Evolutionary conservation across 2,329 filamentous ascomycete genomes (phyloP).

Genomic region (Fusarium sp.): DNA sequence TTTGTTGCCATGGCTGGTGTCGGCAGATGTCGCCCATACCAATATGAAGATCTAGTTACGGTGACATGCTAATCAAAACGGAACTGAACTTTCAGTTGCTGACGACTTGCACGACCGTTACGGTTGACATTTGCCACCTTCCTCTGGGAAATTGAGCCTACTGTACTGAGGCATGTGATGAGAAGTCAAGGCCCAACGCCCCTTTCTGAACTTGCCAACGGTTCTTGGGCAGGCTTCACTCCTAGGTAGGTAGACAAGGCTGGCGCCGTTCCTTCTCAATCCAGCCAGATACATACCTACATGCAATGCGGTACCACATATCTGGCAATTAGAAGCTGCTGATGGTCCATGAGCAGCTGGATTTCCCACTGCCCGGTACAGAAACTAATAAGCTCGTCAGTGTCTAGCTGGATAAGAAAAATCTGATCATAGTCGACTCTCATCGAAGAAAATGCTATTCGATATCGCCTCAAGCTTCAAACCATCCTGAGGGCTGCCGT

Average conservation of each 20-base stretch:
- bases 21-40: slow-evolving; percentile 16
- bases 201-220: slow-evolving; percentile 1
- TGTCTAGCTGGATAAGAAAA: neutral
- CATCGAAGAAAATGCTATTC: neutral
- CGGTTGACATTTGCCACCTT: slow-evolving; percentile 28
- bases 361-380: neutral
- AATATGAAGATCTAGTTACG: neutral
- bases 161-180: slow-evolving; percentile 25
- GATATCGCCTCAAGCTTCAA: slow-evolving; percentile 17
- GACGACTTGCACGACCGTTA: slow-evolving; percentile 10
- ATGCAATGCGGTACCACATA: neutral
- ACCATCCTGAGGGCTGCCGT: neutral
- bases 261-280: slow-evolving; percentile 24
- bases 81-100: slow-evolving; percentile 11
- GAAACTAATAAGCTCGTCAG: neutral
- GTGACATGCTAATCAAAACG: slow-evolving; percentile 8
- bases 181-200: neutral
- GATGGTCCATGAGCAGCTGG: neutral
- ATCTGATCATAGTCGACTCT: neutral
- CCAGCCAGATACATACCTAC: neutral
- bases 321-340: slow-evolving; percentile 19
- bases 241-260: neutral
- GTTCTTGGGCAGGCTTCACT: slow-evolving; percentile 17
- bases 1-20: slow-evolving; percentile 15
- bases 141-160: neutral